phyloP scores from a whole-genome alignment of 75 land plant genomes.

The Pseudotsuga menziesii region DNA sequence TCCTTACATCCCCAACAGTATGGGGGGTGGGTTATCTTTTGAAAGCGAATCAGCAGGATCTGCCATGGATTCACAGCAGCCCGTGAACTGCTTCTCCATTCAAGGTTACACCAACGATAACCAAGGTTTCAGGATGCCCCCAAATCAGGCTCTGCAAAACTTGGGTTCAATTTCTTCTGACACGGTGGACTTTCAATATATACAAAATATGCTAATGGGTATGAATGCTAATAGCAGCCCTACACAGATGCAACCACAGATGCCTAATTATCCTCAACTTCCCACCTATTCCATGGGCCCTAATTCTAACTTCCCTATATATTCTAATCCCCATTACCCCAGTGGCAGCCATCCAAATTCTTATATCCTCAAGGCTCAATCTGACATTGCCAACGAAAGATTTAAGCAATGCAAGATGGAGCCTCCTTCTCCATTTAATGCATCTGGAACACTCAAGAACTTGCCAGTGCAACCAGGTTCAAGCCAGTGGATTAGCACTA shows the following conservation, averaged over 20 bases:
- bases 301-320: slow-evolving; percentile 1
- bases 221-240: not conserved
- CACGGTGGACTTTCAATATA: not conserved
- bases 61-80: not conserved
- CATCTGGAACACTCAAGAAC: not conserved
- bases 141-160: not conserved
- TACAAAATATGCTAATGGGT: not conserved
- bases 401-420: slow-evolving; percentile 21
- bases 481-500: too few species aligned
- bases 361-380: not conserved
- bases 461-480: not conserved
- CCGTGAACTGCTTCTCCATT: slow-evolving; percentile 13
- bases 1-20: not conserved
- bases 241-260: not conserved
- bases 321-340: not conserved
- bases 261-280: not conserved
- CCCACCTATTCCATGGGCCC: slow-evolving; percentile 3
- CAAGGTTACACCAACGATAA: too few species aligned
- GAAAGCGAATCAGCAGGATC: not conserved
- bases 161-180: not conserved
- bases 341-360: not conserved
- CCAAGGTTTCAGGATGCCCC: too few species aligned
- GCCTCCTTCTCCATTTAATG: slow-evolving; percentile 1
- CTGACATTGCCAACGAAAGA: not conserved
- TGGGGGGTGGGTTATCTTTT: not conserved